Base-by-base conservation (phyloP, 2,329 filamentous ascomycete species). In the Epichloe brachyelytri region DNA sequence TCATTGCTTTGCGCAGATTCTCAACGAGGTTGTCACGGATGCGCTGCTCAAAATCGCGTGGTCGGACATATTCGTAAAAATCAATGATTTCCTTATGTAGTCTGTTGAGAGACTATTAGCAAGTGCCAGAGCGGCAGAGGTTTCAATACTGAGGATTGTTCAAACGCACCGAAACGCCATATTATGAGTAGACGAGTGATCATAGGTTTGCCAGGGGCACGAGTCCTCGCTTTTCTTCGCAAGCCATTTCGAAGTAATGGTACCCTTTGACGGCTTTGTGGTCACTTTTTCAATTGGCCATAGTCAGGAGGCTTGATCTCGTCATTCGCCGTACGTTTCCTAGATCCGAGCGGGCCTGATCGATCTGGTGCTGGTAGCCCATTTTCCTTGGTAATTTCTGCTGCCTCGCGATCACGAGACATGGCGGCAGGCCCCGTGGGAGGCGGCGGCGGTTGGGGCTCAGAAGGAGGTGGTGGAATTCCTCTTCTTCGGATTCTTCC, bases 81-180 rank as follows among this genome's bases (percentile, higher is more conserved):
- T 94, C 87, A 33, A 86, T 71, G 43, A 97, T 83, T 66, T 98
- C 93, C 61, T 89, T 88, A 66, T 97, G 89, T 26, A 98, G 71
- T 66, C 87, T 89, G 15, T 44, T 33, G 26, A 10, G 22, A 12
- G 20, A 20, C 12, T 34, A 22, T 19, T 34, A 52, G 40, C 30
- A 14, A 43, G 34, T 2, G 33, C 37, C 30, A 30, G 41, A 19
- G 4, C 5, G 39, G 12, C 30, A 19, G 17, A 19, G 5, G 7
- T 26, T 30, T 46, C 17, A 41, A 14, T 46, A 26, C 19, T 30
- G 41, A 22, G n/a, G 11, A 3, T n/a, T 8, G 10, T 26, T 14
- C 20, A 48, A 48, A 63, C 74, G 68, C 68, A 82, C 82, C 82
- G 79, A 33, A 76, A 74, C 46, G 71, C 76, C 68, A 77, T 75